A percentile compares a stretch with the other conserved stretches of the same genome.
Conservation (phyloP, 208 protist genomes). For the Acanthamoeba culbertsoni region DNA sequence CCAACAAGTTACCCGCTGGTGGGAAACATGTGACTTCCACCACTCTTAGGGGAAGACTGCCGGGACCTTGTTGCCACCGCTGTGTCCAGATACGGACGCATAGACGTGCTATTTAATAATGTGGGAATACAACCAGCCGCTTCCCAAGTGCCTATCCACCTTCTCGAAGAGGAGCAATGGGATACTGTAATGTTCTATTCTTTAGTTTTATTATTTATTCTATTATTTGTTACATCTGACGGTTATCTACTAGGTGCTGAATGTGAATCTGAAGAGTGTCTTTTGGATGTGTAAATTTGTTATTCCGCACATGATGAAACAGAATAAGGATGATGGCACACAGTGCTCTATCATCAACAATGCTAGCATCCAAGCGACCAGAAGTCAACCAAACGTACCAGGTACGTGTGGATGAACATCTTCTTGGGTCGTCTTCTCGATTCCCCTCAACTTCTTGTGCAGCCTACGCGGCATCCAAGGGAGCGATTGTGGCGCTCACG, state of each 20-base stretch:
- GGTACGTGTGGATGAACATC: neutral
- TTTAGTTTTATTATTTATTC: neutral
- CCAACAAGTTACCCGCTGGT: too few species aligned
- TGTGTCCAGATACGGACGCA: neutral
- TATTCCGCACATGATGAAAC: neutral
- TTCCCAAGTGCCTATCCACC: neutral
- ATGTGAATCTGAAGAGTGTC: neutral
- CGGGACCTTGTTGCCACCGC: neutral
- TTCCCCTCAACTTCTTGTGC: neutral
- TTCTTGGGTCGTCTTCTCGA: neutral
- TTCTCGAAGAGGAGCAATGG: neutral
- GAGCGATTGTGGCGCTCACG: neutral
- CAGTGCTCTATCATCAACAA: conserved; percentile 46
- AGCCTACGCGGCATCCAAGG: neutral
- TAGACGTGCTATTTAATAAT: conserved; percentile 37
- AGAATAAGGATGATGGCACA: neutral
- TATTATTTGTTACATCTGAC: neutral
- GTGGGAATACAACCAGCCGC: neutral
- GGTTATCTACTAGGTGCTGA: neutral
- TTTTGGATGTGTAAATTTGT: conserved; percentile 4
- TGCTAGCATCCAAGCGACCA: conserved; percentile 7
- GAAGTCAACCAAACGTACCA: neutral
- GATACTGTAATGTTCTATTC: neutral
- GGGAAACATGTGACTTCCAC: too few species aligned
- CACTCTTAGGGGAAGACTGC: neutral